phyloP scores from a whole-genome alignment of 2,329 filamentous ascomycete genomes.

The Chrysosporium queenslandicum region DNA sequence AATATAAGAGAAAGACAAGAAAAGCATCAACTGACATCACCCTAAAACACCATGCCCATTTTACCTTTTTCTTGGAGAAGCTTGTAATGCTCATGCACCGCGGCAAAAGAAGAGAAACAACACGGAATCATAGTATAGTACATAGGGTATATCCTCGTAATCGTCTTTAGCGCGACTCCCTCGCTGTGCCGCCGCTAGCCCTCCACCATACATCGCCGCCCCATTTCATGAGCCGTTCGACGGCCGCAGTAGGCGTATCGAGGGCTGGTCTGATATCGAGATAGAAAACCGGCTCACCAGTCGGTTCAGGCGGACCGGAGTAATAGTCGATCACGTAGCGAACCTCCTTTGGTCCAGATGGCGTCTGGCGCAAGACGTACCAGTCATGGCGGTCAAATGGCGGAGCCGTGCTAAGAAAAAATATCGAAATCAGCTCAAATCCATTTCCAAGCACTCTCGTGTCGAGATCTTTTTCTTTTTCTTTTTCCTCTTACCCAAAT shows the following conservation, averaged over 20 bases:
- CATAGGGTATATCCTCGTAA: background rate
- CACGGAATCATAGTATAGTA: background rate
- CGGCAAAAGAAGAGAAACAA: too few relatives aligned
- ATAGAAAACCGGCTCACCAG: slow-evolving; percentile 88
- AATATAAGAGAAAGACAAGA: background rate
- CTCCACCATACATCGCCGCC: slow-evolving; percentile 90
- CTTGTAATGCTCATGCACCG: too few relatives aligned
- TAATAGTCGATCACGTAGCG: slow-evolving; percentile 98
- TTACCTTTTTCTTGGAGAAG: background rate
- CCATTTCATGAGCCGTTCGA: slow-evolving; percentile 78
- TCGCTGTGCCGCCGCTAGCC: slow-evolving; percentile 61
- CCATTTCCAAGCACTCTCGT: too few relatives aligned
- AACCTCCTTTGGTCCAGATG: slow-evolving; percentile 62
- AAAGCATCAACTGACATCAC: background rate
- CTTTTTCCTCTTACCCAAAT: slow-evolving; percentile 69
- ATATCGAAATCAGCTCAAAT: too few relatives aligned
- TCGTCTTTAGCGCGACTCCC: slow-evolving; percentile 2
- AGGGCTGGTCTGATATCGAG: slow-evolving; percentile 87
- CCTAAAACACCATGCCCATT: background rate
- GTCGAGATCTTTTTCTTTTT: too few relatives aligned
- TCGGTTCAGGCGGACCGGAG: slow-evolving; percentile 67
- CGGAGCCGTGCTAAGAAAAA: slow-evolving; percentile 53
- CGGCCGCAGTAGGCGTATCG: slow-evolving; percentile 65
- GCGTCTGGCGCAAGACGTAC: slow-evolving; percentile 67
- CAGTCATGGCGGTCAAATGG: slow-evolving; percentile 97